phyloP scores from a whole-genome alignment of 1,284 basidiomycete species.

The Leccinum angustisporum region DNA sequence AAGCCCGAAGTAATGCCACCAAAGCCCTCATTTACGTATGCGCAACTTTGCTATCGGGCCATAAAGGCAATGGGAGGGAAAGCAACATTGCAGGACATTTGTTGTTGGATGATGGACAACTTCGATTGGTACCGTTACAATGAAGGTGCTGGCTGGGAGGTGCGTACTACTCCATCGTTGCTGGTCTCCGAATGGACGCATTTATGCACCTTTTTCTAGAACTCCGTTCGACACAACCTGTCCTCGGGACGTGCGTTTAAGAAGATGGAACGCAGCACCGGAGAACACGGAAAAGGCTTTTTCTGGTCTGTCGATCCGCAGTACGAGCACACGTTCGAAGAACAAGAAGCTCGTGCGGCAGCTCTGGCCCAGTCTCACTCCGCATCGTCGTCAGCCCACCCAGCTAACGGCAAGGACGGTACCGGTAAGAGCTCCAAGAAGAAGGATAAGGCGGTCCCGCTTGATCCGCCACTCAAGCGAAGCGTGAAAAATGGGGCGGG shows the following conservation, averaged over 20 bases:
- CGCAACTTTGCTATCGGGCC: slow-evolving; percentile 76
- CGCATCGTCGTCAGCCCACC: slow-evolving; percentile 10
- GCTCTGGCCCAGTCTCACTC: slow-evolving; percentile 25
- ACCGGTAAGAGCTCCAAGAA: slow-evolving; percentile 40
- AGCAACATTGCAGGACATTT: slow-evolving; percentile 89
- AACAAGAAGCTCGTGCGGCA: slow-evolving; percentile 60
- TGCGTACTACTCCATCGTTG: slow-evolving; percentile 37
- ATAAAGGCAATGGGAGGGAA: slow-evolving; percentile 79
- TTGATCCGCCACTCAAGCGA: slow-evolving; percentile 64
- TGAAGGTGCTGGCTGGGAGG: slow-evolving; percentile 84
- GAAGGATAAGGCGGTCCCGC: slow-evolving; percentile 49
- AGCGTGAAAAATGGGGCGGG: slow-evolving; percentile 59
- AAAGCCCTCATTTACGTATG: slow-evolving; percentile 76
- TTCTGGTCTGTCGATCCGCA: slow-evolving; percentile 87
- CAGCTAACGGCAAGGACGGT: slow-evolving; percentile 34
- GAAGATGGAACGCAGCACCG: slow-evolving; percentile 80
- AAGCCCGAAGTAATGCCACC: slow-evolving; percentile 76
- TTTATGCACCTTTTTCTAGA: slow-evolving; percentile 45
- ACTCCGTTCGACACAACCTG: slow-evolving; percentile 89
- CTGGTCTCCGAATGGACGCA: slow-evolving; percentile 20
- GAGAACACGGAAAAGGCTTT: slow-evolving; percentile 85
- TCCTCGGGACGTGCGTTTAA: slow-evolving; percentile 87
- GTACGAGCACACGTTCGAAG: slow-evolving; percentile 63
- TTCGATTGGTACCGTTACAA: slow-evolving; percentile 89
- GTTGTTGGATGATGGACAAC: slow-evolving; percentile 85